Evolutionary conservation across 306 rosid genomes (phyloP).

Genomic region (Lathyrus aphaca): DNA sequence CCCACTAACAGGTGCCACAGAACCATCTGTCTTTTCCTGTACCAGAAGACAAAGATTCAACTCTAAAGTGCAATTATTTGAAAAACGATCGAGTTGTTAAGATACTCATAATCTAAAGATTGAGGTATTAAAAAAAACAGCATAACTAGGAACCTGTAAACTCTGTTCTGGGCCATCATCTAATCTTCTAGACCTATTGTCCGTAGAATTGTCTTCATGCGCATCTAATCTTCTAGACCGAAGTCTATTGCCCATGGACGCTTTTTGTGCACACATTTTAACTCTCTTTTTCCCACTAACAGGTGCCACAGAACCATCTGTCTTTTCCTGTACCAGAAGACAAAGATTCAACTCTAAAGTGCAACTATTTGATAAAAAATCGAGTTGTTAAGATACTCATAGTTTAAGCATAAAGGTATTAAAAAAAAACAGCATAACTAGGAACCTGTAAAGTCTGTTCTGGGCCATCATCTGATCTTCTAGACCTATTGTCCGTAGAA

Average conservation of each 20-base stretch:
- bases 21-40: slow-evolving; percentile 33
- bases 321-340: slow-evolving; percentile 36
- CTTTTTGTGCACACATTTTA: slow-evolving; percentile 21
- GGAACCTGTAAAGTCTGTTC: slow-evolving; percentile 57
- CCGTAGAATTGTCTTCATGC: slow-evolving; percentile 35
- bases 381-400: slow-evolving; percentile 22
- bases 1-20: slow-evolving; percentile 39
- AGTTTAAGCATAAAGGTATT: background rate
- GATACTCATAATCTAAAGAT: background rate
- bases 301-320: slow-evolving; percentile 34
- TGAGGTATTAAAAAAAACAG: too few species aligned
- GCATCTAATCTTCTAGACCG: too few species aligned
- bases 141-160: slow-evolving; percentile 49
- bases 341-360: slow-evolving; percentile 1
- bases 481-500: slow-evolving; percentile 32
- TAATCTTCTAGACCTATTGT: slow-evolving; percentile 37
- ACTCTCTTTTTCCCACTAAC: slow-evolving; percentile 46
- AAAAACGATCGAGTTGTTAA: slow-evolving; percentile 1
- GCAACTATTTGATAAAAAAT: slow-evolving; percentile 6
- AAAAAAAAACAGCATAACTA: slow-evolving; percentile 25
- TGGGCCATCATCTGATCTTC: slow-evolving; percentile 42
- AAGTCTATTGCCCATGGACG: slow-evolving; percentile 32
- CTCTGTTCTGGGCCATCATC: slow-evolving; percentile 46
- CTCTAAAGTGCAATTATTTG: background rate
- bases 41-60: slow-evolving; percentile 10